Evolutionary conservation across 352 stramenopile species (phyloP), one percentile per base, ranked within the genome.

Genomic region (Pythium oligandrum): DNA sequence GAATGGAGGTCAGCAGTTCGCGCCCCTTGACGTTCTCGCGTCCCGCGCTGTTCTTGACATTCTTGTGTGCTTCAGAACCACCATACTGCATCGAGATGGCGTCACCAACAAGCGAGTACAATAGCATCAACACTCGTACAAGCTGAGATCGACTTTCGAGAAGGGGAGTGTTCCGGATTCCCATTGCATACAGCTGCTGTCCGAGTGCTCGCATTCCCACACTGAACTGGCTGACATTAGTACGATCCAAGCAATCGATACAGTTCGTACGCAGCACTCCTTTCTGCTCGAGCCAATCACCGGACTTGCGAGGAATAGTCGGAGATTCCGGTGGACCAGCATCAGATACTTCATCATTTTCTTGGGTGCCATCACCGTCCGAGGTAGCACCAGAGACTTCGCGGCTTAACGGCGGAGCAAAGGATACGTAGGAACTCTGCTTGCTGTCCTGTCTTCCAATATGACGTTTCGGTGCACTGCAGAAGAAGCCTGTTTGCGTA

Each of bases 1-100:
- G 82, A 52, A 99, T 99, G 3, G 96, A 99, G 11, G 96, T 99
- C 6, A 99, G 75, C 3, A 99, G 71, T 63, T 99, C 95, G 54
- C 96, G 96, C 51, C 98, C 93, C 72, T 98, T 97, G 12, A 92
- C 87, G 51, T 91, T 95, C 57, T 93, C 83, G 3, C 76, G 74
- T 33, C 70, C 71, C 1, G 74, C 75, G n/a, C 76, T 90, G 44
- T 95, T 96, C 49, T 93, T 94, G 12, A 99, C 96, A 52, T 99
- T 99, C 67, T 99, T 99, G 68, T 99, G 96, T 4, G 97, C 97
- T 68, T 99, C 97, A 10, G 91, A 98, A 0, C 97, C 97, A 45
- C 97, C 97, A 66, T 99, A 99, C 64, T 99, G 97, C 66, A 99
- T 91, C 42, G 97, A 98, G 60, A 99, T 98, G 37, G 95, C 88